These are phyloP conservation scores for Pisolithus orientalis DNA, from an alignment of 768 basidiomycete genomes.

Conservation along the genomic window DNA sequence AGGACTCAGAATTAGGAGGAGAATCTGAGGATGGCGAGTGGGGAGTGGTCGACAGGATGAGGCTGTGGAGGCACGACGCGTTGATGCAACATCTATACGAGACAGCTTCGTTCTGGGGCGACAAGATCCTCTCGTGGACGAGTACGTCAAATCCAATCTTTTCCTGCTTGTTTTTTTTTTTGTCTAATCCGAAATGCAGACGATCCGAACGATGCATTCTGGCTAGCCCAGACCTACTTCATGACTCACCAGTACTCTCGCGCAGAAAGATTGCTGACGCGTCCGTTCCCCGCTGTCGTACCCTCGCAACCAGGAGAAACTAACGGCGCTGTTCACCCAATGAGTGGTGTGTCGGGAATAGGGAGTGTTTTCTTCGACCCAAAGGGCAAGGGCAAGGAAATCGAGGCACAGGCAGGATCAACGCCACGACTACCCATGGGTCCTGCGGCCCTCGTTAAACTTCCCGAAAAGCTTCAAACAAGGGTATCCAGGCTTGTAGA, in stretches of 20 bases:
- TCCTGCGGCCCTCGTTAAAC: slow-evolving; percentile 63
- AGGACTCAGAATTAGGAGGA: slow-evolving; percentile 55
- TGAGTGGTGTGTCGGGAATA: slow-evolving; percentile 27
- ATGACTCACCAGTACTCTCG: slow-evolving; percentile 93
- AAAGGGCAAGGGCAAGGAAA: slow-evolving; percentile 64
- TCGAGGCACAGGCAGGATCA: slow-evolving; percentile 29
- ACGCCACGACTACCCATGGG: slow-evolving; percentile 64
- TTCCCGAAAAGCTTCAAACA: slow-evolving; percentile 58
- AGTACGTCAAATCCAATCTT: slow-evolving; percentile 47
- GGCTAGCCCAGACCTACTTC: slow-evolving; percentile 97
- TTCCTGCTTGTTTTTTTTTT: slow-evolving; percentile 4
- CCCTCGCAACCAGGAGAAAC: slow-evolving; percentile 29
- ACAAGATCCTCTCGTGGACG: slow-evolving; percentile 94
- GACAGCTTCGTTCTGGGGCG: slow-evolving; percentile 97
- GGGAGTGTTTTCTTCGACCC: slow-evolving; percentile 33
- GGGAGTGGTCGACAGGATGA: slow-evolving; percentile 92
- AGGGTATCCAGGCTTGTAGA: slow-evolving; percentile 77
- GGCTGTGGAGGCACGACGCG: slow-evolving; percentile 95
- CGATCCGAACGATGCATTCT: slow-evolving; percentile 97
- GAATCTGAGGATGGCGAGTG: slow-evolving; percentile 64
- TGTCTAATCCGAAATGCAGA: slow-evolving; percentile 38
- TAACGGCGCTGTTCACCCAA: slow-evolving; percentile 16
- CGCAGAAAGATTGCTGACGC: slow-evolving; percentile 83
- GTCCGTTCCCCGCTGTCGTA: slow-evolving; percentile 65
- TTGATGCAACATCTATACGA: slow-evolving; percentile 98